A percentile compares a stretch with the other conserved stretches of the same genome.
These are phyloP conservation scores for Solanum ahanhuiri DNA, from an alignment of 257 asterid species.

Conservation along the genomic window DNA sequence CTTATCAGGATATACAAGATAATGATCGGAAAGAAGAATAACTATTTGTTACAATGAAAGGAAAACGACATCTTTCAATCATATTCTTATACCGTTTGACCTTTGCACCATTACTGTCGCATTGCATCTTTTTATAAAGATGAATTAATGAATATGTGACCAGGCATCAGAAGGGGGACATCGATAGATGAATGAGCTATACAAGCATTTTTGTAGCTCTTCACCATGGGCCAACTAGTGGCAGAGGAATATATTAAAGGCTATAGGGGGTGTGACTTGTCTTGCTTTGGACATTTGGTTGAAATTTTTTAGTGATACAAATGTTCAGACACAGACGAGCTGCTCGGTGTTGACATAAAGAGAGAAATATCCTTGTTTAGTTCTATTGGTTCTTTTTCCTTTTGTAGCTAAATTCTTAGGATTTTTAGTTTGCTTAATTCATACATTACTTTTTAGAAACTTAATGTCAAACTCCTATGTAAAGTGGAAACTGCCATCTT, in stretches of 20 bases:
- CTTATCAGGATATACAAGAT: conserved; percentile 16
- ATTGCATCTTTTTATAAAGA: neutral
- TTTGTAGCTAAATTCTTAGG: neutral
- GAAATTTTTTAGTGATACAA: neutral
- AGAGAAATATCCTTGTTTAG: neutral
- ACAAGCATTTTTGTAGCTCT: neutral
- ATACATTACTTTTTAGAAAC: neutral
- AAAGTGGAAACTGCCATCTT: neutral
- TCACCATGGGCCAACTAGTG: conserved; percentile 3
- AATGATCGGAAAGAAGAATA: conserved; percentile 1
- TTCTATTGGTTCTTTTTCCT: neutral
- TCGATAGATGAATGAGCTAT: conserved; percentile 1
- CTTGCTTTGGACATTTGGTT: conserved; percentile 5
- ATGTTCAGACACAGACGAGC: neutral
- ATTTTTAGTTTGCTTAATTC: neutral
- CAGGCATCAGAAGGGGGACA: conserved; percentile 4
- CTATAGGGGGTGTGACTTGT: neutral
- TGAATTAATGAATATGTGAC: conserved; percentile 5
- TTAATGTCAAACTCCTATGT: neutral
- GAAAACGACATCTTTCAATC: neutral
- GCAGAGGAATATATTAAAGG: conserved; percentile 14
- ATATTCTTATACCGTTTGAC: conserved; percentile 11
- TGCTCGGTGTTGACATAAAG: neutral
- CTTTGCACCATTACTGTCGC: neutral
- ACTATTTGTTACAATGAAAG: conserved; percentile 5